Conservation (phyloP, 495 filamentous ascomycete genomes). For the Penicillium ochrochloron region DNA sequence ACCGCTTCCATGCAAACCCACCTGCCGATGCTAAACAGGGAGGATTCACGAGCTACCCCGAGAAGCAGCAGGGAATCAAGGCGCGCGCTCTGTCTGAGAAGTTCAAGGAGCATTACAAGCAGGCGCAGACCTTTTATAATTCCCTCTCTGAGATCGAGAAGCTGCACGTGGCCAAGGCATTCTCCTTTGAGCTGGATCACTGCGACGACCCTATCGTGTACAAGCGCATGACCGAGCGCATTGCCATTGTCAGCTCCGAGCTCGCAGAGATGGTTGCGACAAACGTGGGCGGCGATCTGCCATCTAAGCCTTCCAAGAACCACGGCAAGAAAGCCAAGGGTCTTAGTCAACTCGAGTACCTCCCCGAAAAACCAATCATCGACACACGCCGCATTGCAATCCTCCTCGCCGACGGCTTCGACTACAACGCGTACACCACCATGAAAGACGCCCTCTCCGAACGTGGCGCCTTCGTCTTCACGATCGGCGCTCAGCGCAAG, state of each 20-base stretch:
- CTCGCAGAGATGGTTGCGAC: slow-evolving; percentile 73
- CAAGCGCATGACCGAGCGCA: slow-evolving; percentile 67
- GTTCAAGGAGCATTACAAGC: slow-evolving; percentile 78
- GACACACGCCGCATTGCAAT: slow-evolving; percentile 75
- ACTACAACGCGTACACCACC: slow-evolving; percentile 64
- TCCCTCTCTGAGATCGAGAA: slow-evolving; percentile 74
- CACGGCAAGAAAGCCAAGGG: slow-evolving; percentile 67
- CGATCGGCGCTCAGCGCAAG: slow-evolving; percentile 63
- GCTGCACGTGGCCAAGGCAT: slow-evolving; percentile 67
- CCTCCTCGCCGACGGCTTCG: slow-evolving; percentile 81
- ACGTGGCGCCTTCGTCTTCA: slow-evolving; percentile 68
- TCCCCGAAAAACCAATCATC: slow-evolving; percentile 66
- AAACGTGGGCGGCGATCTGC: slow-evolving; percentile 67
- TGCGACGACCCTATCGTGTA: slow-evolving; percentile 87
- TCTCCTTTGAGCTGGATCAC: slow-evolving; percentile 86
- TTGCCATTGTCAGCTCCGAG: slow-evolving; percentile 72
- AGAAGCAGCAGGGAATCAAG: slow-evolving; percentile 71
- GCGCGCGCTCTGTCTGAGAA: slow-evolving; percentile 70
- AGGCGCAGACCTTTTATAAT: slow-evolving; percentile 75
- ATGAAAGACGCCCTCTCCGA: slow-evolving; percentile 65
- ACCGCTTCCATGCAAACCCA: slow-evolving; percentile 68
- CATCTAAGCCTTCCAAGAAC: slow-evolving; percentile 59
- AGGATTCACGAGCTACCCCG: slow-evolving; percentile 70
- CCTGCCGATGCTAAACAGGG: slow-evolving; percentile 63
- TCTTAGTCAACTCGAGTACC: slow-evolving; percentile 72